Conservation (phyloP, 176 grass and related monocot species). For the Rhynchospora pubera region DNA sequence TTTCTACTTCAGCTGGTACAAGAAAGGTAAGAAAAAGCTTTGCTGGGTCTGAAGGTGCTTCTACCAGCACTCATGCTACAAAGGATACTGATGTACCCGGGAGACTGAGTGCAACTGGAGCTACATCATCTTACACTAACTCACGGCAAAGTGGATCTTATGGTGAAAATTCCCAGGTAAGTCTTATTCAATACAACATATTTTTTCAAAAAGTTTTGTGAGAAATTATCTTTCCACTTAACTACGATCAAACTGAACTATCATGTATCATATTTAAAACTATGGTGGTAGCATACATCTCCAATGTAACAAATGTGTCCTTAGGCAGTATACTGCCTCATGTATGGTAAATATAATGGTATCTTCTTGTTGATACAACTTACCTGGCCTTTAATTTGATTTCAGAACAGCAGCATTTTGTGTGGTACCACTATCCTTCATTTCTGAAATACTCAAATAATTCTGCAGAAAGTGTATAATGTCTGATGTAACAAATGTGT, state of each 20-base stretch:
- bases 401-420: not conserved
- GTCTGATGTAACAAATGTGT: not conserved
- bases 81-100: conserved; percentile 59
- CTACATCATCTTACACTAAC: conserved; percentile 35
- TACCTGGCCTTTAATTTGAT: not conserved
- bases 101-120: conserved; percentile 42
- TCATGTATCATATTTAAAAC: not conserved
- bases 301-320: not conserved
- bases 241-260: not conserved
- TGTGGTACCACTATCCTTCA: not conserved
- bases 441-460: not conserved
- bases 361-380: not conserved
- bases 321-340: not conserved
- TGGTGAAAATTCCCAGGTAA: conserved; percentile 62
- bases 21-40: conserved; percentile 74
- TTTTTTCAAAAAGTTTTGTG: not conserved
- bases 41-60: conserved; percentile 53
- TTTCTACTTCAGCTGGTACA: conserved; percentile 85
- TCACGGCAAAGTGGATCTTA: conserved; percentile 36
- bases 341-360: not conserved
- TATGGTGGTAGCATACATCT: not conserved
- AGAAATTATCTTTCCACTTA: not conserved
- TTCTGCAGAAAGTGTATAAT: not conserved
- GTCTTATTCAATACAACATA: conserved; percentile 5
- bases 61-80: conserved; percentile 65